phyloP scores from a whole-genome alignment of 768 basidiomycete species.

The Boletus sensibilis region DNA sequence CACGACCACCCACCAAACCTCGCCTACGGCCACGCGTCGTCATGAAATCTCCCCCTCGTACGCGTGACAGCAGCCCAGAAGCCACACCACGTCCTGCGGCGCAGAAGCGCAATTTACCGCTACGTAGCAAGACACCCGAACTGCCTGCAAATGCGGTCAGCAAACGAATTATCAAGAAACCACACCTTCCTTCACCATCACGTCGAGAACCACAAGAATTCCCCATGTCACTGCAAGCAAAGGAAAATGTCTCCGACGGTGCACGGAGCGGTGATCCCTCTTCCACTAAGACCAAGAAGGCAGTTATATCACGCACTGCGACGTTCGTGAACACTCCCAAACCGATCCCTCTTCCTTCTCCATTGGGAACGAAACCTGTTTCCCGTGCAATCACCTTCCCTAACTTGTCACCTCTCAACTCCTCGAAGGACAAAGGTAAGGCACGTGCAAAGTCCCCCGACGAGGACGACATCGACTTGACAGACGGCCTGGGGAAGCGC shows the following conservation, averaged over 20 bases:
- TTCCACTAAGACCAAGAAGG: constrained; percentile 13
- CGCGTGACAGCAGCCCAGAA: constrained; percentile 13
- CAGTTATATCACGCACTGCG: constrained; percentile 6
- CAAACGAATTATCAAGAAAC: constrained; percentile 12
- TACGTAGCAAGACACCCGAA: constrained; percentile 9
- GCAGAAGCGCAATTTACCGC: constrained; percentile 1
- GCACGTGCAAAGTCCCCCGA: constrained; percentile 2
- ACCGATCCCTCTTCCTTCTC: constrained; percentile 23
- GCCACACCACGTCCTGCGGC: constrained; percentile 16
- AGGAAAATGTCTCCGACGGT: constrained; percentile 21
- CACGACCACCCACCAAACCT: not conserved
- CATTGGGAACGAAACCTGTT: constrained; percentile 9
- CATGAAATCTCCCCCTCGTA: not conserved
- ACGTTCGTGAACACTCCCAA: not conserved
- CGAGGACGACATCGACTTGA: not conserved
- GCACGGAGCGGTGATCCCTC: constrained; percentile 9
- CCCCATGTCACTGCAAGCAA: constrained; percentile 23
- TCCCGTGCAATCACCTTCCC: constrained; percentile 21
- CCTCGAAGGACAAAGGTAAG: constrained; percentile 20
- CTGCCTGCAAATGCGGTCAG: not conserved
- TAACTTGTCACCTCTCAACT: constrained; percentile 24
- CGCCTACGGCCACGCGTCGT: constrained; percentile 18
- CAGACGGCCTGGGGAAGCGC: not conserved
- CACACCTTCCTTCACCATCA: not conserved
- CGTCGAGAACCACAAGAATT: constrained; percentile 23